Base-by-base conservation (phyloP, 75 land plant genomes). In the Picea glauca region DNA sequence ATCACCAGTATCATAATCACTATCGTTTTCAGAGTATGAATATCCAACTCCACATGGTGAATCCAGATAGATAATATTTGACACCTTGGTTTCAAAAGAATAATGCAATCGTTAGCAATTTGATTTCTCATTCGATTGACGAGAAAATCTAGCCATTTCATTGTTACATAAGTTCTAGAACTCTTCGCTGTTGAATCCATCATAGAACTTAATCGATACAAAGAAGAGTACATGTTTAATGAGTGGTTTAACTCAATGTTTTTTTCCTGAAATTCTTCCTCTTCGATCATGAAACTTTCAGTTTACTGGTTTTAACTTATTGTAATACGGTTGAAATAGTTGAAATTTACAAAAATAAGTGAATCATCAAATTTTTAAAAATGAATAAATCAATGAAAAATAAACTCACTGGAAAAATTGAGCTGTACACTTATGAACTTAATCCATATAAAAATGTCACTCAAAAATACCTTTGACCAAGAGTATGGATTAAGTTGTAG, bases 1-100 rank as follows among this genome's bases (percentile, higher is more conserved):
- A 78, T 94, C 99, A n/a, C 98, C 98, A 54, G 98, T 94, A 14
- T 33, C 40, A 63, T 94, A 96, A 78, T 91, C 90, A 21, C 77
- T 31, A 13, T 11, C 60, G 17, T 84, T 87, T 54, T 79, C 75
- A 0, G 98, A 92, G 74, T 91, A 94, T 35, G 99, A 96, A 74
- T 90, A 85, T 8, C 99, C 99, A 75, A 93, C 98, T 57, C 97
- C 98, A 60, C 85, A 93, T 18, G 99, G 99, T 35, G 99, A 96
- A 79, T 96, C 99, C 73, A 96, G 75, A 85, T 94, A 96, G 68
- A 96, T 84, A 17, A 96, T 77, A 82, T 77, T 96, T 33, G 99
- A 90, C 56, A 92, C 95, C 99, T 96, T 83, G 26, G 58, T 61
- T 31, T 60, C 68, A 1, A 77, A 33, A 70, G 18, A 81, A 31